Conservation (phyloP, 805 yeast genomes). For the Helenozyma rhizophorensis region DNA sequence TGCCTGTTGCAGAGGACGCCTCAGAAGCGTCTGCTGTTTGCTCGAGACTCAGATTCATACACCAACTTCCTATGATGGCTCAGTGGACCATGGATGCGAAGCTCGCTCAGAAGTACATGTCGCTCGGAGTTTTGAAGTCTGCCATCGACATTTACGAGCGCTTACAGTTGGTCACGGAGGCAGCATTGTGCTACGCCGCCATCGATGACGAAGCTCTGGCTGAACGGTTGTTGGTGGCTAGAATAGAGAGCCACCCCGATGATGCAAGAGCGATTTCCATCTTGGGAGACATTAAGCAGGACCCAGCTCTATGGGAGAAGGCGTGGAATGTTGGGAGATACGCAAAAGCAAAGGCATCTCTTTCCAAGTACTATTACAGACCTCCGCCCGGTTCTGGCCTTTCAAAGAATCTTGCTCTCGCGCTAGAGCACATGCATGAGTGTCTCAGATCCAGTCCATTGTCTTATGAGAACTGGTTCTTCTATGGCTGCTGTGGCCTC, state of each 20-base stretch:
- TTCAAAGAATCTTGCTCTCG: slow-evolving; percentile 45
- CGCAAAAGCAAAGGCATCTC: slow-evolving; percentile 78
- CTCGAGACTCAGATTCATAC: slow-evolving; percentile 61
- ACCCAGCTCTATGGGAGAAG: slow-evolving; percentile 72
- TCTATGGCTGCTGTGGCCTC: slow-evolving; percentile 87
- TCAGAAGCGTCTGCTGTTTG: slow-evolving; percentile 36
- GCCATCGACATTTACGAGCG: slow-evolving; percentile 89
- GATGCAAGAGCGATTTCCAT: slow-evolving; percentile 84
- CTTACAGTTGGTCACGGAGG: slow-evolving; percentile 69
- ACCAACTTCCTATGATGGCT: slow-evolving; percentile 72
- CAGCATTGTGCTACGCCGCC: slow-evolving; percentile 87
- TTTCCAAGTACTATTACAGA: slow-evolving; percentile 66
- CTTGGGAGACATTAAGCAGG: slow-evolving; percentile 78
- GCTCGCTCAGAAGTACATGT: slow-evolving; percentile 82
- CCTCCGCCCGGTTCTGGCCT: slow-evolving; percentile 58
- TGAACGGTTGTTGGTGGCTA: slow-evolving; percentile 47
- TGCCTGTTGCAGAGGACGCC: slow-evolving; percentile 41
- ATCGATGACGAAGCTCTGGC: slow-evolving; percentile 73
- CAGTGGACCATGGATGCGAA: slow-evolving; percentile 80
- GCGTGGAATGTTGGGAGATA: slow-evolving; percentile 87
- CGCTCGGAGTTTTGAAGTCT: slow-evolving; percentile 76
- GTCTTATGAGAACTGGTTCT: slow-evolving; percentile 79
- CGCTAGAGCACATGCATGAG: slow-evolving; percentile 68
- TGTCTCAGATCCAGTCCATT: slow-evolving; percentile 71
- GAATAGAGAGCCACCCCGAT: slow-evolving; percentile 54